phyloP scores from a whole-genome alignment of 768 basidiomycete species.

The Tylopilus cervinicoccineus region DNA sequence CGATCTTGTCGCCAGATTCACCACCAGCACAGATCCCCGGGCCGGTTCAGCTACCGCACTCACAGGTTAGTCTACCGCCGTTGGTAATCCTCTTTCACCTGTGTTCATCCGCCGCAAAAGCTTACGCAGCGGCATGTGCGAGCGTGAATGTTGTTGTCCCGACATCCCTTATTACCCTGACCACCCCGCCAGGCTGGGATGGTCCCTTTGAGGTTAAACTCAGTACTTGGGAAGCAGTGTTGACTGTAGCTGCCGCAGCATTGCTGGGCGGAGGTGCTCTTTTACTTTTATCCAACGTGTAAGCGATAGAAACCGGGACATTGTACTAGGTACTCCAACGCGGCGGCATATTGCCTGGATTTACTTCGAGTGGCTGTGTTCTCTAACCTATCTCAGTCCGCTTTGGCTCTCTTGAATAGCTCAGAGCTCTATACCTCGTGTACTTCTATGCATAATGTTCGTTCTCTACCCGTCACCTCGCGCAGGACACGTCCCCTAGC shows the following conservation, averaged over 20 bases:
- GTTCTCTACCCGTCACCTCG: constrained; percentile 4
- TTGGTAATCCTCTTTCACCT: neutral
- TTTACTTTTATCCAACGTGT: constrained; percentile 53
- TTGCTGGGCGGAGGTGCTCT: constrained; percentile 49
- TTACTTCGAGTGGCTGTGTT: constrained; percentile 27
- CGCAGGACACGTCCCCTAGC: constrained; percentile 5
- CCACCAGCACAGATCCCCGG: constrained; percentile 44
- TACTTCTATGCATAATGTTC: constrained; percentile 14
- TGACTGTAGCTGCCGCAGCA: constrained; percentile 41
- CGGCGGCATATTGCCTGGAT: too few species aligned
- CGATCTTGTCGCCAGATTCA: constrained; percentile 47
- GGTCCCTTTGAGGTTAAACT: constrained; percentile 53
- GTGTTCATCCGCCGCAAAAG: constrained; percentile 31
- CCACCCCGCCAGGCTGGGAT: constrained; percentile 52
- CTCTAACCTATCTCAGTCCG: neutral
- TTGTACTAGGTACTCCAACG: neutral
- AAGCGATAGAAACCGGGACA: neutral
- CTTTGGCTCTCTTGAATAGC: neutral
- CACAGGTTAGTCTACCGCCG: constrained; percentile 38
- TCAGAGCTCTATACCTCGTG: neutral
- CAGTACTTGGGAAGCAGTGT: constrained; percentile 38
- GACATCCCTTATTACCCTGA: constrained; percentile 38
- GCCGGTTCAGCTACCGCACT: constrained; percentile 62
- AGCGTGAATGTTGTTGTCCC: constrained; percentile 37
- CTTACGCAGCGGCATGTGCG: constrained; percentile 50